Conservation (phyloP, 148 eudicot species). For the Chenopodium album region DNA sequence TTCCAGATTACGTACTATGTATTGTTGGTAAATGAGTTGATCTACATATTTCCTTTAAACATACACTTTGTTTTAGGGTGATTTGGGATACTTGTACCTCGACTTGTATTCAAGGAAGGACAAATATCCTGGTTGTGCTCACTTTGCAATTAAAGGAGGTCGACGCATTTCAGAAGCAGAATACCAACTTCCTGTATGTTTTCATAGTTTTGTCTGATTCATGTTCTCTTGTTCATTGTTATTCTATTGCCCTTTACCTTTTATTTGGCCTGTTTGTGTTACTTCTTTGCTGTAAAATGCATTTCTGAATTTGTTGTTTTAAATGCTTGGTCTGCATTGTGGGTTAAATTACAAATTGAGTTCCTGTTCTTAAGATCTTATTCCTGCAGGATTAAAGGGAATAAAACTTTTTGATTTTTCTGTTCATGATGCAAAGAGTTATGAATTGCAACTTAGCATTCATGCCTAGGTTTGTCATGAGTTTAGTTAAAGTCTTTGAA, state of each 20-base stretch:
- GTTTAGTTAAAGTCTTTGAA: not conserved
- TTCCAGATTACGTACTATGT: not conserved
- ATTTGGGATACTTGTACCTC: slow-evolving; percentile 90
- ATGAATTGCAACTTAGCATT: too few species aligned
- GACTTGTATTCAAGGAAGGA: slow-evolving; percentile 83
- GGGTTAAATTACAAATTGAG: not conserved
- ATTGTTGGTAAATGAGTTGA: slow-evolving; percentile 4
- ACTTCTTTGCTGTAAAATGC: not conserved
- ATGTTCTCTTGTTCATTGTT: not conserved
- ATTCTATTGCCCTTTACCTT: not conserved
- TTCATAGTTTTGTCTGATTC: slow-evolving; percentile 1
- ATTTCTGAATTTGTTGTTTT: slow-evolving; percentile 3
- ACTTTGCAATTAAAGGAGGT: slow-evolving; percentile 96
- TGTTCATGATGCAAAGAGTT: not conserved
- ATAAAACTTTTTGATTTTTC: not conserved
- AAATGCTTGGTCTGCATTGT: not conserved
- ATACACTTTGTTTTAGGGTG: slow-evolving; percentile 58
- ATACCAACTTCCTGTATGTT: slow-evolving; percentile 89
- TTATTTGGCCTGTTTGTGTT: not conserved
- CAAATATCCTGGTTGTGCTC: slow-evolving; percentile 94
- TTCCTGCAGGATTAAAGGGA: not conserved
- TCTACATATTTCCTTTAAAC: not conserved
- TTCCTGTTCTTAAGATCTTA: not conserved
- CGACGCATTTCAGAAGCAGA: slow-evolving; percentile 78
- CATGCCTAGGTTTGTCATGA: not conserved